These are phyloP conservation scores for Chalciporus chontae DNA, from an alignment of 768 basidiomycete species.

Conservation along the genomic window DNA sequence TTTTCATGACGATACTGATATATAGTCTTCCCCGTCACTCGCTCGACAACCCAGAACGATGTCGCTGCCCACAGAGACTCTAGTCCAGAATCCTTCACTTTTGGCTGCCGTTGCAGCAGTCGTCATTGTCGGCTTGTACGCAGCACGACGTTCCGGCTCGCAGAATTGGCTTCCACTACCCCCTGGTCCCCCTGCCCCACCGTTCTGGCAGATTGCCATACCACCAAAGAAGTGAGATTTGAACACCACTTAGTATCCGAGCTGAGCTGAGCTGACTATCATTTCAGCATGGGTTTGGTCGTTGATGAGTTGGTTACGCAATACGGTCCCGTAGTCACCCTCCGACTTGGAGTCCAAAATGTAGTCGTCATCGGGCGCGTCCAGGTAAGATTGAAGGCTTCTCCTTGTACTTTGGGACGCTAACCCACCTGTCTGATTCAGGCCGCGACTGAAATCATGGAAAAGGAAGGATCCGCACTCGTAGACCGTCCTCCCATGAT, in stretches of 20 bases:
- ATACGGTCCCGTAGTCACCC: slow-evolving; percentile 59
- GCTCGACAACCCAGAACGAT: too few species aligned
- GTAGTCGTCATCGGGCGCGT: slow-evolving; percentile 34
- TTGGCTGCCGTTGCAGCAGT: too few species aligned
- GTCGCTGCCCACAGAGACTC: too few species aligned
- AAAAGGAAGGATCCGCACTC: slow-evolving; percentile 53
- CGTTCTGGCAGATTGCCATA: slow-evolving; percentile 27
- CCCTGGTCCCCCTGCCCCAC: slow-evolving; percentile 30
- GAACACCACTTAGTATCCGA: neutral
- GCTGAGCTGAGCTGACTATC: too few species aligned
- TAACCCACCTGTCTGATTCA: too few species aligned
- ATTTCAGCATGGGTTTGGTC: too few species aligned
- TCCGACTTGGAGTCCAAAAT: slow-evolving; percentile 42
- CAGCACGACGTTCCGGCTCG: too few species aligned
- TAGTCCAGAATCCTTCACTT: too few species aligned
- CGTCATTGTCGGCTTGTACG: too few species aligned
- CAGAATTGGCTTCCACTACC: slow-evolving; percentile 23
- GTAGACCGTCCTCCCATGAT: slow-evolving; percentile 54
- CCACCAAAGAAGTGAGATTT: neutral
- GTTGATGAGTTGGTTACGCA: slow-evolving; percentile 46
- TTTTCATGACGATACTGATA: too few species aligned
- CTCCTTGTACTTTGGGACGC: too few species aligned
- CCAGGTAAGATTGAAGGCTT: slow-evolving; percentile 43
- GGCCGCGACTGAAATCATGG: slow-evolving; percentile 50
- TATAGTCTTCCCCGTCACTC: too few species aligned